phyloP scores from a whole-genome alignment of 768 basidiomycete species.

The Sporobolomyces roseus region DNA sequence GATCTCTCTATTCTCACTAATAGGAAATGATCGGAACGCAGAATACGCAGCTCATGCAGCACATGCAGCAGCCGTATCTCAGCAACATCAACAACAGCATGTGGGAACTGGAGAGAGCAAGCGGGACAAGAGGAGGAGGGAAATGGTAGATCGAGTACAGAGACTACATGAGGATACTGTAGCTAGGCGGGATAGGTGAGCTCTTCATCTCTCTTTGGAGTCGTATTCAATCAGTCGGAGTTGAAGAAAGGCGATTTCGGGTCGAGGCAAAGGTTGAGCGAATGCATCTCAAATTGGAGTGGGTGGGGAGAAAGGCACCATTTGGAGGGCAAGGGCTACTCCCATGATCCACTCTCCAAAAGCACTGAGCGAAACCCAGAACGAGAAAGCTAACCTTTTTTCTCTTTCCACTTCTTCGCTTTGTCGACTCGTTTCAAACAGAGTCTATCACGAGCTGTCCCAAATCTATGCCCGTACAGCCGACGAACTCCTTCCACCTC shows the following conservation, averaged over 20 bases:
- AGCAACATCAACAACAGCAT: slow-evolving; percentile 13
- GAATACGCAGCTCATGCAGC: slow-evolving; percentile 17
- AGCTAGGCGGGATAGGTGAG: slow-evolving; percentile 39
- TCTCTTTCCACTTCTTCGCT: no score
- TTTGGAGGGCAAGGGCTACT: no score
- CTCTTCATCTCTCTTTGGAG: background rate
- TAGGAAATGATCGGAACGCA: no score
- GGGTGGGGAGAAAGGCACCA: no score
- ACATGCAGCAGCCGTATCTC: slow-evolving; percentile 10
- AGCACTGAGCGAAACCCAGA: no score
- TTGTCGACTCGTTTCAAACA: no score
- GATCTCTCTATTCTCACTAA: background rate
- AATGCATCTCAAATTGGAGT: no score
- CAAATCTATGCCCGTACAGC: slow-evolving; percentile 41
- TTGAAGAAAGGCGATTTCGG: background rate
- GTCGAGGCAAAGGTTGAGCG: background rate
- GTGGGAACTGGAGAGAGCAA: slow-evolving; percentile 41
- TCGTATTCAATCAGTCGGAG: background rate
- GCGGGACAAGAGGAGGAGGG: slow-evolving; percentile 51
- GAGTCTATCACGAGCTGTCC: slow-evolving; percentile 39
- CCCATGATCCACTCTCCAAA: no score
- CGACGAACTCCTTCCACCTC: slow-evolving; percentile 38
- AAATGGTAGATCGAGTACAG: slow-evolving; percentile 53
- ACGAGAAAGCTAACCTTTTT: no score
- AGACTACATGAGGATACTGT: slow-evolving; percentile 50